Conservation (phyloP, 202 grass and related monocot species). For the Tripidium arundinaceum region DNA sequence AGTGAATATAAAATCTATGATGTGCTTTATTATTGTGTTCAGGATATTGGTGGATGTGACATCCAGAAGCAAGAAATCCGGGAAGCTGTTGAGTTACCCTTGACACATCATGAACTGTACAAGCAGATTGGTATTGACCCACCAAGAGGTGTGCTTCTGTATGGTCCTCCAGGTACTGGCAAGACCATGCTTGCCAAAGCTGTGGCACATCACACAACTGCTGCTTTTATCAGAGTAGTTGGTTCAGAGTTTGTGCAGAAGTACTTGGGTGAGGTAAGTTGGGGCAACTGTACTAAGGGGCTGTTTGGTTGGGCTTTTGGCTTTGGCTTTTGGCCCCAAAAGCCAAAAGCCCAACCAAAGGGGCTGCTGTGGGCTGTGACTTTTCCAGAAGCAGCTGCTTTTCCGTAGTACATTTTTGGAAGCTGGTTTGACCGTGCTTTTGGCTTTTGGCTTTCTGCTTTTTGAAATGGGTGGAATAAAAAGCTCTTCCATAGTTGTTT, state of each 20-base stretch:
- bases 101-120: constrained; percentile 95
- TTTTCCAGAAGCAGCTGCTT: too few species aligned
- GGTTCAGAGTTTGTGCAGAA: constrained; percentile 98
- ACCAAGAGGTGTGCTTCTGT: constrained; percentile 85
- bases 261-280: constrained; percentile 84
- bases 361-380: too few species aligned
- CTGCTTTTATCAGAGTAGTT: constrained; percentile 88
- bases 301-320: too few species aligned
- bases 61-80: constrained; percentile 95
- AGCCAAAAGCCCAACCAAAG: too few species aligned
- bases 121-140: constrained; percentile 99
- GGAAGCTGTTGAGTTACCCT: constrained; percentile 88
- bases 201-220: constrained; percentile 91
- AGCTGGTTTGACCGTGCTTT: too few species aligned
- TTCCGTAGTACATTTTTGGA: too few species aligned
- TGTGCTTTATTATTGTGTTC: constrained; percentile 15
- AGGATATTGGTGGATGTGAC: constrained; percentile 95
- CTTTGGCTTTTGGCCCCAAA: too few species aligned
- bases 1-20: background rate
- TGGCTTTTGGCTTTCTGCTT: too few species aligned
- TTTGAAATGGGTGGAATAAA: too few species aligned
- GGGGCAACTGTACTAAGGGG: background rate
- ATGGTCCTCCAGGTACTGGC: constrained; percentile 86
- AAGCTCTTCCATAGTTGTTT: too few species aligned
- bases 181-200: constrained; percentile 98